Evolutionary conservation across 176 grass and related monocot species (phyloP), one percentile per base, ranked within the genome.

Genomic region (Carex pumila): DNA sequence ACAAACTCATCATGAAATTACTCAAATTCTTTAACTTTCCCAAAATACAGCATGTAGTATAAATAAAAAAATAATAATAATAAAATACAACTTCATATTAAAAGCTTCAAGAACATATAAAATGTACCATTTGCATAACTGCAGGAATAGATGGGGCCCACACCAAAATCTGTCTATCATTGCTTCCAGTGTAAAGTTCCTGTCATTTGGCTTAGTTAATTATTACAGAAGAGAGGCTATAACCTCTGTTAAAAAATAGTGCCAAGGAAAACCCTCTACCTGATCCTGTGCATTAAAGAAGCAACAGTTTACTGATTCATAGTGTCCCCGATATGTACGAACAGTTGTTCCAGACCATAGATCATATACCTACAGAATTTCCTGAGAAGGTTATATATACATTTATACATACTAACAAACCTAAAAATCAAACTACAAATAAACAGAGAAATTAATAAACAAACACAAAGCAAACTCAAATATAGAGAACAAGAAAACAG

Each of bases 131-230:
- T 90, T 91, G 84, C 79, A 82, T 89, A 84, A 85, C 85, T 65
- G 86, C 55, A 70, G 92, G 89, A 85, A 72, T 88, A 13, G 88
- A 85, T 36, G 92, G 89, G 83, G 95, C 90, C 95, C 92, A 98
- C 84, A 98, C 92, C 84, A 98, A 93, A 87, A 98, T 98, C 83
- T 98, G 95, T 66, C 92, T 89, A 74, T 98, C 95, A 21, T 98
- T 98, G 86, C 95, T 93, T 70, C 95, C 95, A 82, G 89, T 98
- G 74, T 98, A 98, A 25, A 98, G 89, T 84, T 95, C 95, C 95
- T 98, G 84, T 22, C 84, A 81, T 61, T 41, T 57, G 36, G 6
- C 58, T 91, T 19, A 74, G 67, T 91, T 82, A 84, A 50, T 80
- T 22, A 61, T 41, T 61, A 69, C 47, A 91, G 56, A 47, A 21